A percentile compares a stretch with the other conserved stretches of the same genome.
These are phyloP conservation scores for Ophiostoma quercus DNA, from an alignment of 2,329 filamentous ascomycete genomes.

Conservation along the genomic window DNA sequence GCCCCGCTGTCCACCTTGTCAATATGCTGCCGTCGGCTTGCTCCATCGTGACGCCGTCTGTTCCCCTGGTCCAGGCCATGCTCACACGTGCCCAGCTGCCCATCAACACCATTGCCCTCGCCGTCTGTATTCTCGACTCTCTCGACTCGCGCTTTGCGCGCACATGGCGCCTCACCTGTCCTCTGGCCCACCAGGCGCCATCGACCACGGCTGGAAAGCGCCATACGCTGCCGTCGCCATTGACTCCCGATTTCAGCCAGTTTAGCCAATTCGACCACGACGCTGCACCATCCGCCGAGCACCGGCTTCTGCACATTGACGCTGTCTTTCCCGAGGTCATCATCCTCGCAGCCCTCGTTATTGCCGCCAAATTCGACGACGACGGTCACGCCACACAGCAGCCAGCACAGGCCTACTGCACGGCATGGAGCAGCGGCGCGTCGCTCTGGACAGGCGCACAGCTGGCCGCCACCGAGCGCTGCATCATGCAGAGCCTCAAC, in stretches of 20 bases:
- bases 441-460: slow-evolving; percentile 54
- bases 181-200: slow-evolving; percentile 35
- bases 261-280: not conserved
- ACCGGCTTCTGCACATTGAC: slow-evolving; percentile 52
- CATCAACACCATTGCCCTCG: slow-evolving; percentile 58
- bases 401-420: slow-evolving; percentile 49
- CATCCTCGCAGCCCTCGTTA: slow-evolving; percentile 56
- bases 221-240: slow-evolving; percentile 44
- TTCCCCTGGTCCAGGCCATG: slow-evolving; percentile 56
- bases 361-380: slow-evolving; percentile 62
- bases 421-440: slow-evolving; percentile 42
- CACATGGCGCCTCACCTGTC: slow-evolving; percentile 56
- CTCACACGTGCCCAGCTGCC: slow-evolving; percentile 54
- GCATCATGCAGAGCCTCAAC: slow-evolving; percentile 58
- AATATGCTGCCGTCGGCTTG: slow-evolving; percentile 61
- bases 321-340: slow-evolving; percentile 58
- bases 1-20: slow-evolving; percentile 60
- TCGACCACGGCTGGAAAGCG: slow-evolving; percentile 34
- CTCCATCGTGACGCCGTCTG: slow-evolving; percentile 54
- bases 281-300: slow-evolving; percentile 27
- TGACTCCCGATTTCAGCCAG: slow-evolving; percentile 28
- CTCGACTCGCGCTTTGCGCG: slow-evolving; percentile 58
- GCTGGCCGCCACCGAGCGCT: slow-evolving; percentile 59
- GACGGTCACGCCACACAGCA: slow-evolving; percentile 55
- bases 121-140: slow-evolving; percentile 62